Evolutionary conservation across 106 monocot species (phyloP), one percentile per base, ranked within the genome.

Genomic region (Acorus gramineus): DNA sequence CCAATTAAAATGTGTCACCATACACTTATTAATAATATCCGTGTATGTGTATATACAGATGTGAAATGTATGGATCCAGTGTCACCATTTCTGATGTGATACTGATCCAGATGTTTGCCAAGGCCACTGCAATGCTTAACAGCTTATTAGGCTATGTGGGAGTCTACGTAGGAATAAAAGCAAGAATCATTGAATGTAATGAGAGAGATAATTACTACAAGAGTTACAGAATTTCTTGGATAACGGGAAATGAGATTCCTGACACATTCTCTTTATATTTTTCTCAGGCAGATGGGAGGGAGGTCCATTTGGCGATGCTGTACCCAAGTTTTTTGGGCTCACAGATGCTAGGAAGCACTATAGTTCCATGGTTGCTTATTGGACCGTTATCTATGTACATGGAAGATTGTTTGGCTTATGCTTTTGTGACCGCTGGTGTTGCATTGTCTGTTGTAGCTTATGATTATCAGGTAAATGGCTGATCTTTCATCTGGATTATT

Each of bases 291-390:
- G 96, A 96, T 79, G 96, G 96, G 28, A 91, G 96, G 60, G 85
- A 78, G 57, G 81, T 85, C 50, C 72, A 79, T 51, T 52, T 96
- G 46, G 85, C 91, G 11, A 69, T 64, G 12, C 63, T 96, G 63
- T 91, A 81, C 55, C 96, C 96, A n/a, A 87, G 82, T 77, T 91
- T 96, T 54, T 70, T 96, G 61, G 96, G 87, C 57, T 84, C 90
- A 79, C 90, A 74, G 83, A 90, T 96, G 90, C 59, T 96, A 55
- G 96, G 96, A 9, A 85, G 91, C 78, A 83, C 87, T 64, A 47
- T 46, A 5, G 82, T 96, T 64, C 87, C 85, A 6, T 96, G 87
- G 90, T 74, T 85, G 44, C 67, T 69, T 47, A 66, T 70, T 56
- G 59, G 59, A 4, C 44, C 78, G 64, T 76, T 82, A 42, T 53